Conservation (phyloP, 2,329 filamentous ascomycete species). For the Pestalotiopsis sp. region DNA sequence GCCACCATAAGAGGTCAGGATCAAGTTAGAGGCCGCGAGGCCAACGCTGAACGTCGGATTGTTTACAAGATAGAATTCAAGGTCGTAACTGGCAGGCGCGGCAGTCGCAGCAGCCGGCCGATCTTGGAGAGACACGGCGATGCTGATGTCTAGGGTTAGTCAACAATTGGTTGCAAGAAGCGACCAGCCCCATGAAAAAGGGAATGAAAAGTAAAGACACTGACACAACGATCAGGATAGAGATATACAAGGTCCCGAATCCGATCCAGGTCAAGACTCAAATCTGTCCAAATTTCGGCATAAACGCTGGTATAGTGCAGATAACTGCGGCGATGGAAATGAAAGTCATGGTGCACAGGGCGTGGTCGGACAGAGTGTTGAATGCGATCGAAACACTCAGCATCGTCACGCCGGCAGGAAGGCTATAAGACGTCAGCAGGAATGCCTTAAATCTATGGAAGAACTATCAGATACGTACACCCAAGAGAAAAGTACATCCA, state of each 20-base stretch:
- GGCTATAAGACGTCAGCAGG: background rate
- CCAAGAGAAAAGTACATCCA: background rate
- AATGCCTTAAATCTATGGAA: background rate
- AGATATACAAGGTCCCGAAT: constrained; percentile 32
- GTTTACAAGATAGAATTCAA: constrained; percentile 31
- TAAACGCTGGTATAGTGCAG: constrained; percentile 12
- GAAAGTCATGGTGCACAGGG: constrained; percentile 41
- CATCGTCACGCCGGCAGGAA: constrained; percentile 40
- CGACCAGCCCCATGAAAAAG: background rate
- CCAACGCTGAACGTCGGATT: constrained; percentile 32
- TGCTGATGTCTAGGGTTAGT: constrained; percentile 15
- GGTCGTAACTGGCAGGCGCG: constrained; percentile 21
- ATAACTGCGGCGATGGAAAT: constrained; percentile 37
- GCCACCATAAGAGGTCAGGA: constrained; percentile 39
- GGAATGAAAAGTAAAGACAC: background rate
- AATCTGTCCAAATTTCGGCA: constrained; percentile 31
- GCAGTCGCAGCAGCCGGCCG: constrained; percentile 24
- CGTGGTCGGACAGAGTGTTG: constrained; percentile 42
- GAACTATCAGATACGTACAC: background rate
- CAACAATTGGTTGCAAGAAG: constrained; percentile 8
- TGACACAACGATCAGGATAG: constrained; percentile 28
- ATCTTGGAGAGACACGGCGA: constrained; percentile 33
- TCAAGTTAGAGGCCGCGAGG: constrained; percentile 32
- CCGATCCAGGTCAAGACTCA: constrained; percentile 36
- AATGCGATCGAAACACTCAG: constrained; percentile 42